Evolutionary conservation across 768 basidiomycete genomes (phyloP).

Genomic region (Coprinopsis sp.): DNA sequence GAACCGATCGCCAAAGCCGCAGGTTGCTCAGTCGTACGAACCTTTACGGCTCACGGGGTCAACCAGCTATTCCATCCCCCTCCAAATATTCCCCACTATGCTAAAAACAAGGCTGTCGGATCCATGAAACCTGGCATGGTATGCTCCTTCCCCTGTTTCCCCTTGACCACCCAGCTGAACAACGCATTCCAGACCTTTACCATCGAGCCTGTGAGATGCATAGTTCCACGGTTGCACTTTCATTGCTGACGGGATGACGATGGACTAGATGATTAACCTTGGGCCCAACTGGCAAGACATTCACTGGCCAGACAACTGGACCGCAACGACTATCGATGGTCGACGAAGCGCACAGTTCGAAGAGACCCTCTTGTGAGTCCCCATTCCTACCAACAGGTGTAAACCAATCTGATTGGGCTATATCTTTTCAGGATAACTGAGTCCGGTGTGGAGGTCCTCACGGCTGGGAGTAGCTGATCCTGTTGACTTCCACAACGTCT

Average conservation of each 20-base stretch:
- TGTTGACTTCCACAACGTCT: not conserved
- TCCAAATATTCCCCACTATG: slow-evolving; percentile 93
- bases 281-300: slow-evolving; percentile 71
- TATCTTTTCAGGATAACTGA: slow-evolving; percentile 78
- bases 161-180: not conserved
- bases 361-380: slow-evolving; percentile 90
- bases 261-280: slow-evolving; percentile 82
- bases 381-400: too few relatives aligned
- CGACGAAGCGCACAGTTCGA: slow-evolving; percentile 95
- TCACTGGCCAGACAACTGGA: slow-evolving; percentile 97
- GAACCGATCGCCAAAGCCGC: slow-evolving; percentile 82
- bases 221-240: slow-evolving; percentile 4
- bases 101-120: slow-evolving; percentile 89
- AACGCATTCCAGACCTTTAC: slow-evolving; percentile 53
- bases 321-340: slow-evolving; percentile 88
- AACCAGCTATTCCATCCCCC: slow-evolving; percentile 79
- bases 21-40: slow-evolving; percentile 86
- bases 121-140: slow-evolving; percentile 92
- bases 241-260: slow-evolving; percentile 5
- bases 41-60: slow-evolving; percentile 89
- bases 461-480: slow-evolving; percentile 37
- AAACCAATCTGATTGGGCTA: too few relatives aligned
- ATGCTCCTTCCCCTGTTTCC: slow-evolving; percentile 1
- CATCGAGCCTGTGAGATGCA: slow-evolving; percentile 61
- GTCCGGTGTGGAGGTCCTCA: slow-evolving; percentile 84